phyloP scores from a whole-genome alignment of 495 filamentous ascomycete species.

The Viridothelium virens region DNA sequence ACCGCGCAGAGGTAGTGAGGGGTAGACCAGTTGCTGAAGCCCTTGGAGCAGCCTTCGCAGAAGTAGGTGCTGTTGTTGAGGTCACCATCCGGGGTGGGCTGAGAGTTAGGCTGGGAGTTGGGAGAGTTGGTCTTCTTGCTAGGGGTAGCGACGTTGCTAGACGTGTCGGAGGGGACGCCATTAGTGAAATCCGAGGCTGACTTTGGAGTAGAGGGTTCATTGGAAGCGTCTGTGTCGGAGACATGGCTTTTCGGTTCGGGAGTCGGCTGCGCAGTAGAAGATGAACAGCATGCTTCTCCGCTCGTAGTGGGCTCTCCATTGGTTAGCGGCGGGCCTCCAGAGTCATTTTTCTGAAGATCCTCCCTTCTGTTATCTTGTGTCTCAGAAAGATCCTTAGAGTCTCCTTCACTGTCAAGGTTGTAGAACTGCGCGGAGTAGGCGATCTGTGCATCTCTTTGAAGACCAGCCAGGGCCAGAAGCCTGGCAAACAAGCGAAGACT shows the following conservation, averaged over 20 bases:
- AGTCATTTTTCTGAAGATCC: background rate
- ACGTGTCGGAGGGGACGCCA: background rate
- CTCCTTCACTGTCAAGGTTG: background rate
- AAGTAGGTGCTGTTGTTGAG: background rate
- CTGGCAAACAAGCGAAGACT: conserved; percentile 5
- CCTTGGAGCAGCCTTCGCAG: background rate
- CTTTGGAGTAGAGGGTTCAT: background rate
- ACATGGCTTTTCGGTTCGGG: background rate
- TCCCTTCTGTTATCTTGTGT: background rate
- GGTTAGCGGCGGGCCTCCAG: background rate
- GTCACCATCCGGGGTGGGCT: background rate
- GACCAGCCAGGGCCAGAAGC: background rate
- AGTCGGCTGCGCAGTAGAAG: background rate
- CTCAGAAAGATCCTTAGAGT: background rate
- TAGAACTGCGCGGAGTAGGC: conserved; percentile 8
- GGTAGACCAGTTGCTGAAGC: background rate
- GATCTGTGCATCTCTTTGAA: conserved; percentile 8
- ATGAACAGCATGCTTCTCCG: background rate
- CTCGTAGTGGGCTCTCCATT: background rate
- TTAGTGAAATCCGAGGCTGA: background rate
- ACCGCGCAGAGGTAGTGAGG: conserved; percentile 5
- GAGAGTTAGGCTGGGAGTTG: background rate
- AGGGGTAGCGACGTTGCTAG: conserved; percentile 24
- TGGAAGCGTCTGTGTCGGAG: background rate
- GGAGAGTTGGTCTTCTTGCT: background rate